Percentiles rank a stretch among this genome's conserved stretches.
Conservation (phyloP, 1,139 yeast species). For the Scheffersomyces illinoinensis region DNA sequence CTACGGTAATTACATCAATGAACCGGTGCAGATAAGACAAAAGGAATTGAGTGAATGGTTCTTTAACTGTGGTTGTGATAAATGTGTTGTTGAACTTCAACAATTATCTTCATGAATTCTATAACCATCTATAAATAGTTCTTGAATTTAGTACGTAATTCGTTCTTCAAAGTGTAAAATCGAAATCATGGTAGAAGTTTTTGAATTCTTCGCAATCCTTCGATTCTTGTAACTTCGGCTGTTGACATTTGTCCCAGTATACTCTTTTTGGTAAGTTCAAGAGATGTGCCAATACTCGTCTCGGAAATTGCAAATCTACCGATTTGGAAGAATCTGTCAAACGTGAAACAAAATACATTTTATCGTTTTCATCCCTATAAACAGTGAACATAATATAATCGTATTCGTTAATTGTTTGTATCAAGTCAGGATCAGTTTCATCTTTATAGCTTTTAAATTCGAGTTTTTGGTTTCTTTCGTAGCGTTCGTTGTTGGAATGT, state of each 20-base stretch:
- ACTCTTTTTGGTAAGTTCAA: slow-evolving; percentile 60
- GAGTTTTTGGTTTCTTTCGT: slow-evolving; percentile 42
- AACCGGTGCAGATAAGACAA: slow-evolving; percentile 44
- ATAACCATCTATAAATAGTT: background rate
- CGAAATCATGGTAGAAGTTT: slow-evolving; percentile 44
- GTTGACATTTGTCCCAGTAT: slow-evolving; percentile 74
- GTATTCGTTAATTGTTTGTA: slow-evolving; percentile 29
- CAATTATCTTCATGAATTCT: background rate
- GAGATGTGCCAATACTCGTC: slow-evolving; percentile 68
- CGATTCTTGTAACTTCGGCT: slow-evolving; percentile 56
- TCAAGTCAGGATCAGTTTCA: slow-evolving; percentile 20
- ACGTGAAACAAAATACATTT: slow-evolving; percentile 22
- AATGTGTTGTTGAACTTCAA: slow-evolving; percentile 33
- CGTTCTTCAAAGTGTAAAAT: slow-evolving; percentile 28
- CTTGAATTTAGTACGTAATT: background rate
- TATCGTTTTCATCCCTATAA: slow-evolving; percentile 13
- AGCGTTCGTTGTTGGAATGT: slow-evolving; percentile 51
- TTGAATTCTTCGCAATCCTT: slow-evolving; percentile 64
- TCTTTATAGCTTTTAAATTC: slow-evolving; percentile 36
- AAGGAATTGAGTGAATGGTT: slow-evolving; percentile 57
- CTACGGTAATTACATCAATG: slow-evolving; percentile 55
- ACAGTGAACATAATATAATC: slow-evolving; percentile 46
- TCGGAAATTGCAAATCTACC: slow-evolving; percentile 75
- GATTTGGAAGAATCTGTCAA: slow-evolving; percentile 24
- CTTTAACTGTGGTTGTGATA: slow-evolving; percentile 55